These are phyloP conservation scores for Comarum palustre DNA, from an alignment of 306 rosid genomes.

Conservation along the genomic window DNA sequence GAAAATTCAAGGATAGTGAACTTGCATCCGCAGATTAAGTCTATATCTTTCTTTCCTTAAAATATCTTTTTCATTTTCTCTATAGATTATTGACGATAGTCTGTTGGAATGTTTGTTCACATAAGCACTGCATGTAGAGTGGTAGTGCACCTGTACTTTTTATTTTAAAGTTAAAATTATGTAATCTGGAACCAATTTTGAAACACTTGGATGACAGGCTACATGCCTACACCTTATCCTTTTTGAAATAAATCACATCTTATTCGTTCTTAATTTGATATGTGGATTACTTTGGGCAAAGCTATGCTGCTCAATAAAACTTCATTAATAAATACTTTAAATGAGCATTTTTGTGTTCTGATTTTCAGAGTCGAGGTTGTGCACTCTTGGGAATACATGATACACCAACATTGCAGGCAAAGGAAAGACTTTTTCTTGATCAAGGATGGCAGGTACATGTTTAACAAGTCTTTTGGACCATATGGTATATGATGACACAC, in stretches of 20 bases:
- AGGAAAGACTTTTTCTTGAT: conserved; percentile 76
- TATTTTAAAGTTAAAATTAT: neutral
- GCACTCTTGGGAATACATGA: conserved; percentile 24
- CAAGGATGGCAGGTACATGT: conserved; percentile 83
- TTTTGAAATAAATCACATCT: neutral
- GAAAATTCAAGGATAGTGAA: neutral
- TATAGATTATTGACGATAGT: neutral
- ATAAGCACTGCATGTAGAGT: neutral
- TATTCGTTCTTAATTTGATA: neutral
- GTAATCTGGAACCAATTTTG: neutral
- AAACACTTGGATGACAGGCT: conserved; percentile 4
- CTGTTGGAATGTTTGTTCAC: neutral
- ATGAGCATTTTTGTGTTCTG: neutral
- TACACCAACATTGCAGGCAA: conserved; percentile 38
- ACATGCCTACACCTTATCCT: neutral
- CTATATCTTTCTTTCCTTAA: neutral
- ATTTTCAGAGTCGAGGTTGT: conserved; percentile 25
- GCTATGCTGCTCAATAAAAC: neutral
- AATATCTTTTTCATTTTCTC: neutral
- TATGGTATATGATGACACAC: neutral
- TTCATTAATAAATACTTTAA: neutral
- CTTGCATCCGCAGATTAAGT: neutral
- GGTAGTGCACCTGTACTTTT: neutral
- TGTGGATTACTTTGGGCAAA: neutral
- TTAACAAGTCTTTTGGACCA: neutral